Percentiles rank a stretch among this genome's conserved stretches.
Conservation (phyloP, 352 stramenopile species). For the Saprolegnia diclina region DNA sequence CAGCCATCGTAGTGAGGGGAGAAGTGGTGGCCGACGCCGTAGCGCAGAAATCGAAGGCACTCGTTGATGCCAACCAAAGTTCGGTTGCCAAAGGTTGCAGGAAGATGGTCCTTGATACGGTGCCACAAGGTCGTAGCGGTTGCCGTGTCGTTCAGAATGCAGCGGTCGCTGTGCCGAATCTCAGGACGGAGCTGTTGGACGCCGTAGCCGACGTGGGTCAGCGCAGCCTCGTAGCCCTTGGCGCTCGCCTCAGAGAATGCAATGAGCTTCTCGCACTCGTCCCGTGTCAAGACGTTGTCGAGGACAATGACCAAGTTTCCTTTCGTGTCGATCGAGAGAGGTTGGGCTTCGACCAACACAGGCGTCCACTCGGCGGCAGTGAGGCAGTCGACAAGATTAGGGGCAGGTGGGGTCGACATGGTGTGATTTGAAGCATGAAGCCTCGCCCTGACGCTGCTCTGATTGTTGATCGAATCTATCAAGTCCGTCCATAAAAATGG, state of each 20-base stretch:
- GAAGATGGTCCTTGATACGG: background rate
- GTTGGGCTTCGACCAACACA: too few species aligned
- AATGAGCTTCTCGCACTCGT: constrained; percentile 2
- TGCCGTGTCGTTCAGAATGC: constrained; percentile 3
- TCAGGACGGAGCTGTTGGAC: background rate
- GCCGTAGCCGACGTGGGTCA: background rate
- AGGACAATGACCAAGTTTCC: background rate
- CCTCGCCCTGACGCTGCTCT: too few species aligned
- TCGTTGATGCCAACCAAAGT: background rate
- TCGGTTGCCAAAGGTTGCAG: background rate
- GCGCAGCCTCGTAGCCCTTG: constrained; percentile 1
- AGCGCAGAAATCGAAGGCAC: constrained; percentile 7
- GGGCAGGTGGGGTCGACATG: too few species aligned
- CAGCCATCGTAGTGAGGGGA: background rate
- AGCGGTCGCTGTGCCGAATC: constrained; percentile 10
- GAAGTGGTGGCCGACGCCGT: constrained; percentile 9
- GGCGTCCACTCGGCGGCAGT: too few species aligned
- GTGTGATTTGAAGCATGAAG: too few species aligned
- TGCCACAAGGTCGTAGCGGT: background rate
- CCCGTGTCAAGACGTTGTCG: background rate
- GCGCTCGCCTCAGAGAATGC: background rate
- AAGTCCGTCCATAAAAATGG: too few species aligned
- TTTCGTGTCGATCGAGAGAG: too few species aligned
- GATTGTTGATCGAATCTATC: too few species aligned
- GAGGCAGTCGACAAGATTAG: too few species aligned